Evolutionary conservation across 1,284 basidiomycete genomes (phyloP).

Genomic region (Cryptococcus neoformans): DNA sequence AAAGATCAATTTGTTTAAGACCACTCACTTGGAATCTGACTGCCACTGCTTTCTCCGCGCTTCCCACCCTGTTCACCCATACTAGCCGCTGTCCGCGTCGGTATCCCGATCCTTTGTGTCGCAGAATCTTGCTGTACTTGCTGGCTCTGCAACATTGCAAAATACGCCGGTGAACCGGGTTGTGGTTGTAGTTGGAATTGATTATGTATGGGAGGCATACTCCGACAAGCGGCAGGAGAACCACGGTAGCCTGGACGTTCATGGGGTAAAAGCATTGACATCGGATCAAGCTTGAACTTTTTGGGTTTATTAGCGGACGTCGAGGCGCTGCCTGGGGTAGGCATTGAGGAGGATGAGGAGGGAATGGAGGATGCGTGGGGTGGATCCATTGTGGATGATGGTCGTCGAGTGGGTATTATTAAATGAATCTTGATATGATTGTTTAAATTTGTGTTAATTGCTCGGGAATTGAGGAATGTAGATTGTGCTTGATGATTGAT

Average conservation of each 20-base stretch:
- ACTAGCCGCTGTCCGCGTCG: not conserved
- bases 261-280: constrained; percentile 46
- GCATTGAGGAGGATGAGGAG: not conserved
- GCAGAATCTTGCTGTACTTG: constrained; percentile 6
- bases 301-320: constrained; percentile 7
- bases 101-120: not conserved
- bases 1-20: no score
- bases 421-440: not conserved
- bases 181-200: not conserved
- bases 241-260: constrained; percentile 21
- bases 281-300: constrained; percentile 48
- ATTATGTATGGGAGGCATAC: not conserved
- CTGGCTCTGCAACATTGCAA: not conserved
- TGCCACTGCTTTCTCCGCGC: constrained; percentile 2
- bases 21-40: no score
- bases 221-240: not conserved
- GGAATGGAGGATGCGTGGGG: not conserved
- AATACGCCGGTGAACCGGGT: not conserved
- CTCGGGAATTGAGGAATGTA: no score
- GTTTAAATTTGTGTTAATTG: no score
- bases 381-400: not conserved
- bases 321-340: not conserved
- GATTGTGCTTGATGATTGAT: no score
- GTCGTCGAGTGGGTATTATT: not conserved
- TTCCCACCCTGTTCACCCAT: not conserved